Conservation (phyloP, 768 basidiomycete species). For the Myochromella boudieri region DNA sequence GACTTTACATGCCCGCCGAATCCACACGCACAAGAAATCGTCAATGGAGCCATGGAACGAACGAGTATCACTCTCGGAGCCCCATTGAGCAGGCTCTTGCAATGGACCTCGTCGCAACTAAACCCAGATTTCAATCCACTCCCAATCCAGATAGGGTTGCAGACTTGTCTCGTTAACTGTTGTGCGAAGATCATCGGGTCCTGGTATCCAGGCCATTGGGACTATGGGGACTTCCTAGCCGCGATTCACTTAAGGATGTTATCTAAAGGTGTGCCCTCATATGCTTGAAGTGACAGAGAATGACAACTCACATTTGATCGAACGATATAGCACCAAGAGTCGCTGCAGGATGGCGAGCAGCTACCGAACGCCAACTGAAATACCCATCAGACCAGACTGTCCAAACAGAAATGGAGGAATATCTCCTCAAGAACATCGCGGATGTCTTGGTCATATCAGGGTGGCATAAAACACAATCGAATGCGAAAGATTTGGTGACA, state of each 20-base stretch:
- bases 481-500: conserved; percentile 4
- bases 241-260: conserved; percentile 35
- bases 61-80: conserved; percentile 32
- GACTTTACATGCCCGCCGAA: conserved; percentile 23
- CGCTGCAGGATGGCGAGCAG: conserved; percentile 26
- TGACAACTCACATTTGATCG: no score
- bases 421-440: conserved; percentile 11
- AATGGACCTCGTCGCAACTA: conserved; percentile 20
- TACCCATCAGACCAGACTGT: conserved; percentile 18
- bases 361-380: conserved; percentile 24
- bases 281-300: no score
- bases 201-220: conserved; percentile 44
- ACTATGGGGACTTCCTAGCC: conserved; percentile 37
- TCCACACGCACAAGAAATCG: conserved; percentile 1
- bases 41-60: conserved; percentile 17
- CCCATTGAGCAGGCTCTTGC: conserved; percentile 29
- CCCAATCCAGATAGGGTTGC: conserved; percentile 37
- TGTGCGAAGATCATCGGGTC: conserved; percentile 39
- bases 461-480: conserved; percentile 19
- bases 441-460: conserved; percentile 27
- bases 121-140: conserved; percentile 29
- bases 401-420: conserved; percentile 17
- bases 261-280: no score
- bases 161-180: conserved; percentile 38
- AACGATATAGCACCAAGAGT: conserved; percentile 15